Percentiles rank a stretch among this genome's conserved stretches.
Evolutionary conservation across 805 yeast species (phyloP).

Genomic region (Candida palmyrensis): DNA sequence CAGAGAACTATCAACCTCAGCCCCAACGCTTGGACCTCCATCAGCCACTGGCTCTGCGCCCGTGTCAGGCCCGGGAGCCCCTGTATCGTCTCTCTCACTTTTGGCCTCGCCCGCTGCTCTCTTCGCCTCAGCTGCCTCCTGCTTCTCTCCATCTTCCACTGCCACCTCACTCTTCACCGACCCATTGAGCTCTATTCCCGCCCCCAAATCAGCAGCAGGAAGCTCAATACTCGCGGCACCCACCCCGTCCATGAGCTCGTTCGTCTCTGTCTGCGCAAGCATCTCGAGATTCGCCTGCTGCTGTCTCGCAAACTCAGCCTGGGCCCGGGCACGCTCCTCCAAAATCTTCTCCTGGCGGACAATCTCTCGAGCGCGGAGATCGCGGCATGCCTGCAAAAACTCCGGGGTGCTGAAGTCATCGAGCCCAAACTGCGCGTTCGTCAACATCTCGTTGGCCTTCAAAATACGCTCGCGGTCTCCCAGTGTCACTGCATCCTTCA

Average conservation of each 20-base stretch:
- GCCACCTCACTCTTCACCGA: slow-evolving; percentile 3
- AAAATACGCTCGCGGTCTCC: slow-evolving; percentile 81
- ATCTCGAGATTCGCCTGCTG: slow-evolving; percentile 8
- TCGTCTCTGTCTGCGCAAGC: slow-evolving; percentile 3
- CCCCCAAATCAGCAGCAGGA: too few species aligned
- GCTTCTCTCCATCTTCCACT: slow-evolving; percentile 2
- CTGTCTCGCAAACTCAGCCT: slow-evolving; percentile 18
- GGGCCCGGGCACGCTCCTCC: slow-evolving; percentile 27
- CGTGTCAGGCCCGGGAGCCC: too few species aligned
- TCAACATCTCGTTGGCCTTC: slow-evolving; percentile 90
- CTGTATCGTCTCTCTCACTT: too few species aligned
- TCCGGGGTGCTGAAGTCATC: slow-evolving; percentile 80
- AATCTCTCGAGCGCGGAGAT: slow-evolving; percentile 61
- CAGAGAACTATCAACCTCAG: slow-evolving; percentile 4
- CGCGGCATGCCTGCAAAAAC: slow-evolving; percentile 71
- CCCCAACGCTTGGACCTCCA: slow-evolving; percentile 7
- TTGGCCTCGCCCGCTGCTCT: slow-evolving; percentile 1
- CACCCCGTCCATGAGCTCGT: slow-evolving; percentile 1
- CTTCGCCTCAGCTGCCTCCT: not conserved
- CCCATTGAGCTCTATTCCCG: not conserved
- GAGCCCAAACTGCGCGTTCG: slow-evolving; percentile 92
- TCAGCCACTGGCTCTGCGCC: not conserved
- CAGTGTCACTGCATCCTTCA: slow-evolving; percentile 63
- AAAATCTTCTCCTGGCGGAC: slow-evolving; percentile 43
- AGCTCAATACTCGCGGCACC: slow-evolving; percentile 1